Percentiles rank a stretch among this genome's conserved stretches.
Conservation (phyloP, 208 protist genomes). For the Trypanosoma scelopori region DNA sequence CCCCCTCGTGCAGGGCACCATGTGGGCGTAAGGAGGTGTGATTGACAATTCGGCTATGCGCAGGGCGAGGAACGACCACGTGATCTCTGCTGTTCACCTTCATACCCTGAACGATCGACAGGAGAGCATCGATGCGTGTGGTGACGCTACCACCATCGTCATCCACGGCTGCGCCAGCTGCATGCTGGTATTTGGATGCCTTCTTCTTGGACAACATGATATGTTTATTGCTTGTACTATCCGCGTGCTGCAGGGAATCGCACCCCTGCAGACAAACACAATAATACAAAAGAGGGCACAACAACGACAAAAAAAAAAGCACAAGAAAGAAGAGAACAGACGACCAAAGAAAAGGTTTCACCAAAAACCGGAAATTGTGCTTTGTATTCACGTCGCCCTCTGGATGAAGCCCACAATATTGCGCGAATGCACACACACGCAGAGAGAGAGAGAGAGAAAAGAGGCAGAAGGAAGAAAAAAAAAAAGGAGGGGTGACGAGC, state of each 20-base stretch:
- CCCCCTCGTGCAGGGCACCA: conserved; percentile 7
- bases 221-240: too few relatives aligned
- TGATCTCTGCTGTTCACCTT: background rate
- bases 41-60: conserved; percentile 26
- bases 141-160: background rate
- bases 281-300: background rate
- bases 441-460: too few relatives aligned
- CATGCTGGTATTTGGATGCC: background rate
- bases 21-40: conserved; percentile 23
- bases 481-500: too few relatives aligned
- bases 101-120: background rate
- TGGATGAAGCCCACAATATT: too few relatives aligned
- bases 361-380: too few relatives aligned
- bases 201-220: conserved; percentile 9
- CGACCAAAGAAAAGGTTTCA: too few relatives aligned
- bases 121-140: background rate
- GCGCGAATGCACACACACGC: too few relatives aligned
- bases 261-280: background rate
- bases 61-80: conserved; percentile 5
- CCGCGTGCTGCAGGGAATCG: too few relatives aligned
- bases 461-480: background rate
- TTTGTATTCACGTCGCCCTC: too few relatives aligned
- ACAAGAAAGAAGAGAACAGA: too few relatives aligned
- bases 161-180: background rate
- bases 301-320: conserved; percentile 1